A percentile compares a stretch with the other conserved stretches of the same genome.
phyloP scores from a whole-genome alignment of 176 grass and related monocot species.

The Chloris gayana region DNA sequence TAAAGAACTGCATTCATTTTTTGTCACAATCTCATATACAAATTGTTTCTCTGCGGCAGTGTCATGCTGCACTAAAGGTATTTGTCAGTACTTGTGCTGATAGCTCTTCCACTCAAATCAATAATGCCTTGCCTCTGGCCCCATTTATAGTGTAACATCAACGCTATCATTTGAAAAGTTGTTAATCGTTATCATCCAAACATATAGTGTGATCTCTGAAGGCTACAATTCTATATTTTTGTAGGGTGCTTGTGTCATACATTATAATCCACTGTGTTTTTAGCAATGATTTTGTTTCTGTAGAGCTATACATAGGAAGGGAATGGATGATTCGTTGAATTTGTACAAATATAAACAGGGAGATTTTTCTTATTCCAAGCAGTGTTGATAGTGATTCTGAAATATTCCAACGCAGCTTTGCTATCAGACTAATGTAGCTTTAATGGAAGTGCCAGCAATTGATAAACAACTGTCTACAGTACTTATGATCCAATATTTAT shows the following conservation, averaged over 20 bases:
- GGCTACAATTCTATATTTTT: conserved; percentile 19
- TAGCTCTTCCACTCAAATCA: conserved; percentile 43
- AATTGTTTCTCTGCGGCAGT: conserved; percentile 40
- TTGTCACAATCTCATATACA: conserved; percentile 26
- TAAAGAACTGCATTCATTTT: conserved; percentile 25
- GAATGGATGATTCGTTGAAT: conserved; percentile 1
- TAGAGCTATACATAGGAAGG: conserved; percentile 23
- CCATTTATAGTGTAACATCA: conserved; percentile 40
- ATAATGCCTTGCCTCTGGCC: conserved; percentile 25
- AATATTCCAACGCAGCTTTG: conserved; percentile 15
- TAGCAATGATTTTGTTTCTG: neutral
- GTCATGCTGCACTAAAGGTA: conserved; percentile 19
- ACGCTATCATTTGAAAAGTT: conserved; percentile 34
- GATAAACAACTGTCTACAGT: conserved; percentile 26
- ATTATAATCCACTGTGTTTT: conserved; percentile 14
- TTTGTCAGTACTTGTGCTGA: conserved; percentile 41
- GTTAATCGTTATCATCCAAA: conserved; percentile 22
- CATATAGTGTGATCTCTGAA: conserved; percentile 27
- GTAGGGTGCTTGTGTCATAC: conserved; percentile 28
- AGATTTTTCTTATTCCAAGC: conserved; percentile 18
- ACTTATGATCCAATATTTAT: conserved; percentile 16
- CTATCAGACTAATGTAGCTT: neutral
- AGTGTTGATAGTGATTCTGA: conserved; percentile 12
- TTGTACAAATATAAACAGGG: conserved; percentile 23
- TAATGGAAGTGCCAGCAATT: conserved; percentile 4